phyloP scores from a whole-genome alignment of 495 filamentous ascomycete species.

The Cercophora samala region DNA sequence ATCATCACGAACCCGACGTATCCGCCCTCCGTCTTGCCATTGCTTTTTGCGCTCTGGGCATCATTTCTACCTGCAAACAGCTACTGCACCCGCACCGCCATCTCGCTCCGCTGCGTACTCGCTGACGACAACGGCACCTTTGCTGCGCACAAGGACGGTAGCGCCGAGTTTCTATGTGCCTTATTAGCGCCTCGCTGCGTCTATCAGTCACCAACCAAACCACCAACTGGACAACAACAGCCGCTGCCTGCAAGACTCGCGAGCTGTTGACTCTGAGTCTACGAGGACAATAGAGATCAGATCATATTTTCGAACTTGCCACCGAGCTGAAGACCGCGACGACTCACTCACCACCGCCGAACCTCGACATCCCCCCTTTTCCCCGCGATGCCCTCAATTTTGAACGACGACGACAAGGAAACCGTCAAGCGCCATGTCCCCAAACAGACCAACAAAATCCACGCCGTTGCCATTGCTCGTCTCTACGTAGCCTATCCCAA shows the following conservation, averaged over 20 bases:
- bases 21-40: constrained; percentile 1
- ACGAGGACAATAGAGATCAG: not conserved
- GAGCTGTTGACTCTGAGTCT: not conserved
- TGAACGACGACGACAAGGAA: constrained; percentile 88
- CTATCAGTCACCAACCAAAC: not conserved
- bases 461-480: constrained; percentile 85
- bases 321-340: not conserved
- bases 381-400: constrained; percentile 74
- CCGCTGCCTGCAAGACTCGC: not conserved
- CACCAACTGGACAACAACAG: not conserved
- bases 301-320: not conserved
- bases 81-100: not conserved
- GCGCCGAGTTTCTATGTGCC: constrained; percentile 3
- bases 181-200: not conserved
- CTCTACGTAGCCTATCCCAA: constrained; percentile 93
- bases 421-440: constrained; percentile 88
- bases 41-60: not conserved
- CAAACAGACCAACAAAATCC: constrained; percentile 91
- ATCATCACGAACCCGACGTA: constrained; percentile 6
- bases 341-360: not conserved
- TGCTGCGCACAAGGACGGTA: not conserved
- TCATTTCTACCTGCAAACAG: not conserved
- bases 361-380: constrained; percentile 7
- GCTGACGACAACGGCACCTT: not conserved
- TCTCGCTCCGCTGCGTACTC: not conserved